Base-by-base conservation (phyloP, 179 eudicot genomes). In the Patellifolia procumbens region DNA sequence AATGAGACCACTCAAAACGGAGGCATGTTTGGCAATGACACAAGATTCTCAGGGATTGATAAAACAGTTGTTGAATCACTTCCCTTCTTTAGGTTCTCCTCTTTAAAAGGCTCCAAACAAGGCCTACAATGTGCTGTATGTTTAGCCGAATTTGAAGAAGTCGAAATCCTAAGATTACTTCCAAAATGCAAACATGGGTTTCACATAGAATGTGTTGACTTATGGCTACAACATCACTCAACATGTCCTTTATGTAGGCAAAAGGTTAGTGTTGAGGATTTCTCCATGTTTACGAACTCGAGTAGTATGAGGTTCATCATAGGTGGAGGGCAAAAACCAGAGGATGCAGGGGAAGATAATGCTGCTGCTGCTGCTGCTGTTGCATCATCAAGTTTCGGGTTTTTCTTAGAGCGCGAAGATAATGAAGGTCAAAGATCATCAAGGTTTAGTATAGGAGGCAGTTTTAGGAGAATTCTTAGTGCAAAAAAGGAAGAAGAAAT, bases 181-280 rank as follows among this genome's bases (percentile, higher is more conserved):
- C 99, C 97, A 1, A 93, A 88, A 78, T 95, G 99, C 74, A 95
- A 87, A 59, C 99, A 92, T 68, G 93, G 93, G 39, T 95, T 95
- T 70, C 99, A 95, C 45, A 82, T 90, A 19, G 82, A 79, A 42
- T 95, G 99, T 61, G 79, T 95, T 10, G 97, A 93, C 46, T 79
- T 81, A 49, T 94, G 98, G 98, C 91, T 91, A 0, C 87, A 84
- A 29, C 83, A 75, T 4, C 98, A 91, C 75, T 89, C 97, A 0
- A 89, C 89, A 12, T 94, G 97, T 26, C 97, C 98, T 6, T 81
- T 94, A 0, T 92, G 97, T 29, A 86, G 98, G 81, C 88, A 81
- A 12, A 84, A 37, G 3, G 88, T 92, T 13, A 83, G 78, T 26
- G 17, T 70, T 26, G 89, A 92, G 0, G 96, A 92, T 68, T 71